Percentiles rank a stretch among this genome's conserved stretches.
These are phyloP conservation scores for Funneliformis geosporum DNA, from an alignment of 192 early-diverging fungal genomes.

Conservation along the genomic window DNA sequence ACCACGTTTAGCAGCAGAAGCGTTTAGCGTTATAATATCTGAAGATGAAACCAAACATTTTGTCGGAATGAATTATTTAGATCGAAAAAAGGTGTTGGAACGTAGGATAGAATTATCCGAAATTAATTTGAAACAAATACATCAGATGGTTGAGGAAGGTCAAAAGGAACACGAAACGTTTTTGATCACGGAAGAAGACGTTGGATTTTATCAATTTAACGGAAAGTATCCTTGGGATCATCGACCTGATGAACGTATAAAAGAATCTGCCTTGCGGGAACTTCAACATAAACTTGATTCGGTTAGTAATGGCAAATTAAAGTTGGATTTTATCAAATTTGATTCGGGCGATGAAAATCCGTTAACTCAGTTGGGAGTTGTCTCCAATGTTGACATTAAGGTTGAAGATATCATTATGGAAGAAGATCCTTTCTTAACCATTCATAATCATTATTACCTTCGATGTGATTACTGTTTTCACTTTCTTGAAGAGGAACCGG, in stretches of 20 bases:
- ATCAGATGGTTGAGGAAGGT: not conserved
- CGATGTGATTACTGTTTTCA: slow-evolving; percentile 22
- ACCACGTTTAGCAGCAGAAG: not conserved
- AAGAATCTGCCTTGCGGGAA: not conserved
- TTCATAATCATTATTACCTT: slow-evolving; percentile 14
- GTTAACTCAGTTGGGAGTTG: not conserved
- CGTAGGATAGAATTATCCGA: not conserved
- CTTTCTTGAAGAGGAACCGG: not conserved
- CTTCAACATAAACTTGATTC: slow-evolving; percentile 18
- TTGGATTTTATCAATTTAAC: slow-evolving; percentile 7
- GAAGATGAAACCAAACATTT: not conserved
- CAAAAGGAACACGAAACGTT: not conserved
- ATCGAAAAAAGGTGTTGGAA: not conserved
- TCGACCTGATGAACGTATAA: slow-evolving; percentile 12
- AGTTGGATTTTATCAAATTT: slow-evolving; percentile 3
- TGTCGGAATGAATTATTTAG: not conserved
- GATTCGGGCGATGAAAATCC: not conserved
- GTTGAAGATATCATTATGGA: slow-evolving; percentile 4
- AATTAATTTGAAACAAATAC: not conserved
- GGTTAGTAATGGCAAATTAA: slow-evolving; percentile 17
- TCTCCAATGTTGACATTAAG: not conserved
- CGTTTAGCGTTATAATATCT: not conserved
- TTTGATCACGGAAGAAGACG: not conserved
- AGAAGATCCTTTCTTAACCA: slow-evolving; percentile 23
- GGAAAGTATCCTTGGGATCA: slow-evolving; percentile 25